phyloP scores from a whole-genome alignment of 495 filamentous ascomycete genomes.

The Rhypophila decipiens region DNA sequence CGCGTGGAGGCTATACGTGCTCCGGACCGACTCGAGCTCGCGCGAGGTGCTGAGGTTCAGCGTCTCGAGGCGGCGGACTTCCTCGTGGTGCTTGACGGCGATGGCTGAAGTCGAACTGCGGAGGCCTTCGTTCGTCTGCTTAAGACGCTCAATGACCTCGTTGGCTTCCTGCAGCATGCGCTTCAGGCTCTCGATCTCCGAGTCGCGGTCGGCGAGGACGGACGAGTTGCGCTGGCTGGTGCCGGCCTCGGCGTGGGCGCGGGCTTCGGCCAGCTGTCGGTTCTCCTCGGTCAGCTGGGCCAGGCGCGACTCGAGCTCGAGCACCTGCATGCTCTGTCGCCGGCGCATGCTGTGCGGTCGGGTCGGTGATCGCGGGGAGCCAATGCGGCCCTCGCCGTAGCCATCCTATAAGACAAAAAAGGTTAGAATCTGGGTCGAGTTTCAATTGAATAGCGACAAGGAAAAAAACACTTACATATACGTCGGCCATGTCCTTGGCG shows the following conservation, averaged over 20 bases:
- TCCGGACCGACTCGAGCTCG: conserved; percentile 56
- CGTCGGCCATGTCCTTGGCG: conserved; percentile 80
- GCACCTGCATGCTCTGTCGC: conserved; percentile 91
- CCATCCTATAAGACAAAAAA: conserved; percentile 59
- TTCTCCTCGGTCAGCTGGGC: conserved; percentile 81
- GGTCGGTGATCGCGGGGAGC: conserved; percentile 85
- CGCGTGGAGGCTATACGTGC: conserved; percentile 52
- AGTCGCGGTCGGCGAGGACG: conserved; percentile 59
- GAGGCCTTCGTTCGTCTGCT: conserved; percentile 74
- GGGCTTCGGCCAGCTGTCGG: conserved; percentile 64
- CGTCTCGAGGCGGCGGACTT: conserved; percentile 53
- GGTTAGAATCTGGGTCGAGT: background rate
- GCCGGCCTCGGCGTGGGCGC: conserved; percentile 55
- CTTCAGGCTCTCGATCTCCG: conserved; percentile 74
- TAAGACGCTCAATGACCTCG: conserved; percentile 68
- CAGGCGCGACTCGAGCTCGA: conserved; percentile 69
- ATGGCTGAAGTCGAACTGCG: conserved; percentile 68
- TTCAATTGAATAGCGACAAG: conserved; percentile 7
- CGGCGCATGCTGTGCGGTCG: conserved; percentile 93
- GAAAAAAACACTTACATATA: conserved; percentile 68
- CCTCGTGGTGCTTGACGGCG: conserved; percentile 59
- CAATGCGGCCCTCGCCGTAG: conserved; percentile 82
- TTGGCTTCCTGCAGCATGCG: conserved; percentile 71
- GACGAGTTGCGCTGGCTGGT: conserved; percentile 34
- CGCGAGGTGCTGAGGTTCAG: conserved; percentile 45